These are phyloP conservation scores for Kluyveromyces marxianus DNA, from an alignment of 1,139 yeast genomes.

Conservation along the genomic window DNA sequence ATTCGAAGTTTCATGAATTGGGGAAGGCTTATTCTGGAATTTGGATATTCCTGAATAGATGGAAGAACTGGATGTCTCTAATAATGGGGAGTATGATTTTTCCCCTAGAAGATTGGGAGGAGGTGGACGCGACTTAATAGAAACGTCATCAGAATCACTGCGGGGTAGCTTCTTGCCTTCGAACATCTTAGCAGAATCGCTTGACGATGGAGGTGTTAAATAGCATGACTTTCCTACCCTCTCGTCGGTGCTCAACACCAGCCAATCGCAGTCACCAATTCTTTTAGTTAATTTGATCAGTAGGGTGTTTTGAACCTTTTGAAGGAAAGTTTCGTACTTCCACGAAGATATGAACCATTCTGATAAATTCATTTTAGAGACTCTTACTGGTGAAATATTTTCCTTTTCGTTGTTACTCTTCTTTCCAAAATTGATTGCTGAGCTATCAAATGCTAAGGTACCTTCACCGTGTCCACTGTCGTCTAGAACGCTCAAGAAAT, in stretches of 20 bases:
- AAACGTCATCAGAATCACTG: constrained; percentile 2
- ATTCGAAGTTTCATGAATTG: not conserved
- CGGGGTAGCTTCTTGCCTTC: not conserved
- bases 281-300: constrained; percentile 30
- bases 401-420: constrained; percentile 5
- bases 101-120: constrained; percentile 11
- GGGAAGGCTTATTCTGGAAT: not conserved
- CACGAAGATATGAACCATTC: constrained; percentile 33
- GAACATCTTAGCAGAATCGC: constrained; percentile 4
- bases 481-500: constrained; percentile 15
- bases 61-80: constrained; percentile 3
- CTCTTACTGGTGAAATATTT: constrained; percentile 21
- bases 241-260: constrained; percentile 29
- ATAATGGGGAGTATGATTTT: constrained; percentile 9
- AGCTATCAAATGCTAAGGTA: constrained; percentile 16
- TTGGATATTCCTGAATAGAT: not conserved
- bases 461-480: constrained; percentile 14
- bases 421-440: constrained; percentile 8
- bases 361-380: constrained; percentile 29
- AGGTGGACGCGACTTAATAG: constrained; percentile 8
- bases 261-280: constrained; percentile 33
- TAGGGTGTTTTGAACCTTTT: constrained; percentile 29
- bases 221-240: constrained; percentile 18
- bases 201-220: constrained; percentile 6
- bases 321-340: constrained; percentile 32